Evolutionary conservation across 2,329 filamentous ascomycete species (phyloP), one percentile per base, ranked within the genome.

Genomic region (Pseudogymnoascus pannorum): DNA sequence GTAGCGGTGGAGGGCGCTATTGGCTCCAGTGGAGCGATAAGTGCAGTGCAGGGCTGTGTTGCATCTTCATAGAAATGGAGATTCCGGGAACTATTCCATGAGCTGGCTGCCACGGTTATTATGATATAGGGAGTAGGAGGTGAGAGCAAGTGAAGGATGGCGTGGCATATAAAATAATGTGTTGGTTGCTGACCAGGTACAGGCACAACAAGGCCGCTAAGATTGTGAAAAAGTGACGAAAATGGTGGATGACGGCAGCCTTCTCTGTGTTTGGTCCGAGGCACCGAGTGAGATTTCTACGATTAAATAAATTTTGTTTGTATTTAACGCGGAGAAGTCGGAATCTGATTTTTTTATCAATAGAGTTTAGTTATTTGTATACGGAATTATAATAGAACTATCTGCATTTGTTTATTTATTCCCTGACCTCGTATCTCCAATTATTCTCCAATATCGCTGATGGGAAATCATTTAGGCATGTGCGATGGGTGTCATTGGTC

Each of bases 31-130:
- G 75, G 80, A 79, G 74, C 68, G 70, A 68, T 66, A 66, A 69
- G 70, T 69, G 80, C 78, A 80, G 82, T 83, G 81, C 73, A 68
- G 66, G 71, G 75, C 78, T 81, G 81, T 79, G 77, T 83, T 77
- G 79, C 83, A 86, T 85, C 69, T 72, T 78, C 69, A 72, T 68
- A 68, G 44, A 20, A 54, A 31, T 31, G 26, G 9, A 54, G n/a
- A 54, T 20, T 18, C 48, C 12, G 9, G 16, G n/a, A 18, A 54
- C 3, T 31, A 54, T 54, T 31, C 9, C 26, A n/a, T 14, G 26
- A 54, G 26, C 48, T 54, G 48, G 24, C 44, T 18, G 44, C 48
- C 48, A 54, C 48, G 26, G 26, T 54, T 54, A 31, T 54, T 31
- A 31, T 54, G 24, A 14, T 54, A 54, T 54, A 54, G 26, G 26